phyloP scores from a whole-genome alignment of 192 early-diverging fungal species.

The Dimargaris cristalligena region DNA sequence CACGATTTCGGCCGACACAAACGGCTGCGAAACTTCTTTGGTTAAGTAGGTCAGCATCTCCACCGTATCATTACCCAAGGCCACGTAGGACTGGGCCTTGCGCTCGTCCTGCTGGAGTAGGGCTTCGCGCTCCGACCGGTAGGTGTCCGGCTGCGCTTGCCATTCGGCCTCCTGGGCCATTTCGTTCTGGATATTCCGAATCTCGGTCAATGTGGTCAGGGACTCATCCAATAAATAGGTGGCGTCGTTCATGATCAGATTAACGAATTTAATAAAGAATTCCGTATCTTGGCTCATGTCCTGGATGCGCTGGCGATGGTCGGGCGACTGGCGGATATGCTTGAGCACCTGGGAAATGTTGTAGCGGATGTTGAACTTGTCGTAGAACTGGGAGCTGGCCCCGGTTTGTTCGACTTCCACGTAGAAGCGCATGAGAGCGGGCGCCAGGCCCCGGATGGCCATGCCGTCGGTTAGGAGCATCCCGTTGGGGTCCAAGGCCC shows the following conservation, averaged over 20 bases:
- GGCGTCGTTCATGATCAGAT: constrained; percentile 88
- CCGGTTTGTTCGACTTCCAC: constrained; percentile 96
- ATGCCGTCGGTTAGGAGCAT: constrained; percentile 58
- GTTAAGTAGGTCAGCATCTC: constrained; percentile 82
- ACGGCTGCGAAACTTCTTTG: constrained; percentile 57
- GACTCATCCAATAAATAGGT: constrained; percentile 90
- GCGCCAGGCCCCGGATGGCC: constrained; percentile 57
- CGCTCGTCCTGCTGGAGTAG: constrained; percentile 42
- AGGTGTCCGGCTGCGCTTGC: constrained; percentile 21
- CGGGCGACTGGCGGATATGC: constrained; percentile 51
- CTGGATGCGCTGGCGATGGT: constrained; percentile 32
- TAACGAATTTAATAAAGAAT: constrained; percentile 76
- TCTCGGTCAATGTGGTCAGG: constrained; percentile 68
- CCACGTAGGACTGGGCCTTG: constrained; percentile 72
- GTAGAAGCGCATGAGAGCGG: constrained; percentile 78
- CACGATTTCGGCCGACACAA: constrained; percentile 79
- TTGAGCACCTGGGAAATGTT: constrained; percentile 87
- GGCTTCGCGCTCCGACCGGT: constrained; percentile 41
- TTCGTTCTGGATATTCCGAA: constrained; percentile 65
- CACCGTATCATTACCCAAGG: constrained; percentile 81
- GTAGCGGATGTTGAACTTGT: constrained; percentile 97
- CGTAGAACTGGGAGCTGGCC: constrained; percentile 83
- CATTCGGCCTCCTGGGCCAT: constrained; percentile 40
- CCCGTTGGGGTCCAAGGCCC: constrained; percentile 33
- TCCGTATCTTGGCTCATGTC: not conserved